Base-by-base conservation (phyloP, 164 flowering plant genomes). In the Liriodendron chinense region DNA sequence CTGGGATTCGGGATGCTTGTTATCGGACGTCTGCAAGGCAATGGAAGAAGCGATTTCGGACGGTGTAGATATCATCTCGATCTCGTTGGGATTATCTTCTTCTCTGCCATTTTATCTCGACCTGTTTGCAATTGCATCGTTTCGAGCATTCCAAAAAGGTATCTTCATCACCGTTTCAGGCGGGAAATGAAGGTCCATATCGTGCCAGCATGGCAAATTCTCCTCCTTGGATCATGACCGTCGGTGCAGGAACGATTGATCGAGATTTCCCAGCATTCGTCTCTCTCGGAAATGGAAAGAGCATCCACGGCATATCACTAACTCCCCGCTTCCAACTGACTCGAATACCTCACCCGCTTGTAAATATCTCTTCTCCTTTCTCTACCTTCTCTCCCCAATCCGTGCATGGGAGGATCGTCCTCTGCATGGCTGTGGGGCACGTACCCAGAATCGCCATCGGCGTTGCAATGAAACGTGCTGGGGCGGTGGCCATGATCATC, bases 231-330 rank as follows among this genome's bases (percentile, higher is more conserved):
- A 74, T 80, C 16, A 47, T 74, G 25, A 80, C 77, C 69, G 83
- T 80, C 26, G 83, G 75, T 65, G 83, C 83, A 1, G 79, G 84
- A 70, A 78, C 84, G 1, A 73, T 81, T 48, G 81, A 81, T 65
- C 79, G 84, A 12, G 81, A 76, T 21, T 65, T 81, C 10, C 81
- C 70, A 1, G 75, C 81, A 1, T 9, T 14, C 22, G 28, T 81
- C 10, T 22, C 21, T 16, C 75, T 78, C 5, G 79, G 79, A 64
- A 76, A 81, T 62, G 69, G 77, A 23, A 70, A 75, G 49, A 66
- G 9, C 43, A 12, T 81, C 18, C 20, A 47, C 47, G 84, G 84
- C 59, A 22, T 12, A 18, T 74, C 72, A 1, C 21, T 28, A 8
- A 49, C 67, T n/a, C 47, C 67, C 22, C 65, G 26, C 10, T 8